Base-by-base conservation (phyloP, 2,329 filamentous ascomycete genomes). In the Ophiocordyceps robertsii region DNA sequence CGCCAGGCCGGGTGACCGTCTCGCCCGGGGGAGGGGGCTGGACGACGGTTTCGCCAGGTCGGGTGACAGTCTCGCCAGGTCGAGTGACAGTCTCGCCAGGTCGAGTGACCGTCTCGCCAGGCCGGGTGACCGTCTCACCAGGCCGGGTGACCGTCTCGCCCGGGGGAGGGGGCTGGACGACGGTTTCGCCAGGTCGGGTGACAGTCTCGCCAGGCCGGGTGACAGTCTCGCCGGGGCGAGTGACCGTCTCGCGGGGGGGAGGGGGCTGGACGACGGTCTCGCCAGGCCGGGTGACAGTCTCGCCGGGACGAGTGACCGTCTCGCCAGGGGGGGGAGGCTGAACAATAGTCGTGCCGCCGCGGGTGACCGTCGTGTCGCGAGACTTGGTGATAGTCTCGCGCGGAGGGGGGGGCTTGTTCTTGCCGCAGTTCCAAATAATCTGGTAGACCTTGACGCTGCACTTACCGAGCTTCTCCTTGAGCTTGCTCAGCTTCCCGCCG, bases 351-450 rank as follows among this genome's bases (percentile, higher is more conserved):
- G 19, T 19, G 19, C 19, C 19, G 19, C 8, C n/a, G 17, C 39
- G 29, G 33, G 32, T 38, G 36, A 27, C 37, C 14, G 39, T 19
- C 16, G 14, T 6, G 33, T 6, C 24, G 38, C 40, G 14, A 7
- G 36, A 16, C 36, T 38, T 13, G 21, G n/a, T 16, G 31, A 29
- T 24, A 19, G n/a, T 19, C 35, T 39, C 4, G 19, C 19, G 37
- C 8, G 33, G 32, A 24, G 30, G 29, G 32, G 27, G 38, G 37
- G 41, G 56, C 49, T 63, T 59, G 48, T 59, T 38, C 11, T 35
- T 35, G 8, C 30, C 55, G 54, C 86, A 93, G 67, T 88, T 76
- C 64, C 90, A 93, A 52, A 69, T 24, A 33, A 49, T 46, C 43
- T 48, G 44, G 44, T 41, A 38, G 31, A 43, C 35, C 19, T 31